Conservation (phyloP, 148 eudicot genomes). For the Arctostaphylos glauca region DNA sequence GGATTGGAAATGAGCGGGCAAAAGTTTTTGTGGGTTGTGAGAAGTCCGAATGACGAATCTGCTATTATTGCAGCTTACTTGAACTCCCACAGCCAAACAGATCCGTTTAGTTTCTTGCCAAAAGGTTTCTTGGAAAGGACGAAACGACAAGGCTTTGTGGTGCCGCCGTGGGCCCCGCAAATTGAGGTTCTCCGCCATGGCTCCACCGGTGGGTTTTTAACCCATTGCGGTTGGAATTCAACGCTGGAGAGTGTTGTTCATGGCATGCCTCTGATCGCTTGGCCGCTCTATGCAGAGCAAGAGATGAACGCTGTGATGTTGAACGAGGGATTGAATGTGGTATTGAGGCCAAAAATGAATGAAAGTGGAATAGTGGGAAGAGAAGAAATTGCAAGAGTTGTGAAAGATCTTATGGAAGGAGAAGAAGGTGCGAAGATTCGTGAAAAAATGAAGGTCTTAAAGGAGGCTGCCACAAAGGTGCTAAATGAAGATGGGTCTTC, state of each 20-base stretch:
- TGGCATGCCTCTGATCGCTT: no score
- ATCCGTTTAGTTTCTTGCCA: conserved; percentile 33
- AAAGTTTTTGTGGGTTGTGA: no score
- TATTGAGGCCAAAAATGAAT: neutral
- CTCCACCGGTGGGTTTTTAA: neutral
- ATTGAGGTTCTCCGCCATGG: neutral
- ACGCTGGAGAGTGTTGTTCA: no score
- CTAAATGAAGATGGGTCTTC: no score
- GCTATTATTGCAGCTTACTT: conserved; percentile 24
- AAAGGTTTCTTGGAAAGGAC: conserved; percentile 35
- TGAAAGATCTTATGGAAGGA: neutral
- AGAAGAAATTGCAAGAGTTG: neutral
- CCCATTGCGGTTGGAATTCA: no score
- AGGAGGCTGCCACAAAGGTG: neutral
- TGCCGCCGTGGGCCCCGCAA: neutral
- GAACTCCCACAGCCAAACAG: neutral
- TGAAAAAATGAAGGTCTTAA: neutral
- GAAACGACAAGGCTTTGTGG: conserved; percentile 19
- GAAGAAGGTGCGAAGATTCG: no score
- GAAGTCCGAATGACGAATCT: conserved; percentile 32
- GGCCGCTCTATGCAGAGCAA: neutral
- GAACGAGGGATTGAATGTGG: neutral
- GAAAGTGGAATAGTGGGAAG: neutral
- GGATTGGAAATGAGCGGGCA: conserved; percentile 58
- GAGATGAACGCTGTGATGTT: neutral